phyloP scores from a whole-genome alignment of 2,329 filamentous ascomycete species.

The Apiospora koreana region DNA sequence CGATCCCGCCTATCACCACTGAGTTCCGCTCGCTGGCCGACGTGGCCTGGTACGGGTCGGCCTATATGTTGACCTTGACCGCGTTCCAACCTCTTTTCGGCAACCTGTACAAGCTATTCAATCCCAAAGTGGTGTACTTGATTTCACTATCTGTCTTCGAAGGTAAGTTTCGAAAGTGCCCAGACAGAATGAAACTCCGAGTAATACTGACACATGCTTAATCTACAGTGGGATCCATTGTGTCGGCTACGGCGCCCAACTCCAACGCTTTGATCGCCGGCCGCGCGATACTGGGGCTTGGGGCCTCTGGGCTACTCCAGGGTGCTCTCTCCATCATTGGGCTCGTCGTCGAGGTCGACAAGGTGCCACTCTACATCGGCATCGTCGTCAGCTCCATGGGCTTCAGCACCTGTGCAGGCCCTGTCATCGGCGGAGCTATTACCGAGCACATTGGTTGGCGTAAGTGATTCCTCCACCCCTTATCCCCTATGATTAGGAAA shows the following conservation, averaged over 20 bases:
- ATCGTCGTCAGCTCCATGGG: too few species aligned
- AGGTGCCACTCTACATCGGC: too few species aligned
- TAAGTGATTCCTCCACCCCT: too few species aligned
- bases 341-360: background rate
- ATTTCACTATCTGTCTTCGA: conserved; percentile 35
- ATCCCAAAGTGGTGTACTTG: conserved; percentile 33
- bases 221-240: conserved; percentile 30
- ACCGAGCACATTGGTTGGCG: too few species aligned
- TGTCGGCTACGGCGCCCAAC: conserved; percentile 27
- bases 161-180: background rate
- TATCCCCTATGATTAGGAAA: too few species aligned
- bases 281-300: conserved; percentile 24
- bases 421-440: too few species aligned
- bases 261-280: conserved; percentile 22
- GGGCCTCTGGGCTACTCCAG: conserved; percentile 38
- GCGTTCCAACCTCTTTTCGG: conserved; percentile 31
- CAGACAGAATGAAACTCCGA: too few species aligned
- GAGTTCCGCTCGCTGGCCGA: conserved; percentile 38
- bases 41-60: conserved; percentile 42
- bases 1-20: conserved; percentile 34
- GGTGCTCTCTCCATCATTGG: conserved; percentile 34
- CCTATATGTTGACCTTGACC: conserved; percentile 32
- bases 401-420: too few species aligned
- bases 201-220: too few species aligned
- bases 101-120: conserved; percentile 37